Percentiles rank a stretch among this genome's conserved stretches.
phyloP scores from a whole-genome alignment of 169 alveolate species.

The Plasmodium knowlesi region DNA sequence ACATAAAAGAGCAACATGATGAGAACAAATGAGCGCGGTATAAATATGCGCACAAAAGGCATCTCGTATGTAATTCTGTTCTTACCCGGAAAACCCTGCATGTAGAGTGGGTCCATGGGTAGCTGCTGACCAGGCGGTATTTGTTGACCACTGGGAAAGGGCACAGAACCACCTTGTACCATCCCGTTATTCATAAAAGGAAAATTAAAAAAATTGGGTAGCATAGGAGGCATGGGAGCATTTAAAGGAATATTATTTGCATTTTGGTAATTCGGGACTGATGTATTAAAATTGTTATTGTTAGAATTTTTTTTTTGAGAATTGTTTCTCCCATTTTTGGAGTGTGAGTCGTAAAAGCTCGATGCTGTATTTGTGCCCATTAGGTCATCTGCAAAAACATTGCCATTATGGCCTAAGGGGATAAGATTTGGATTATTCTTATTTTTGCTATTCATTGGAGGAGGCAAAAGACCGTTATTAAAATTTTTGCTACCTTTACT shows the following conservation, averaged over 20 bases:
- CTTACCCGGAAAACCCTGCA: slow-evolving; percentile 49
- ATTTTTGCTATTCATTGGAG: slow-evolving; percentile 36
- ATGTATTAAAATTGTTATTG: slow-evolving; percentile 26
- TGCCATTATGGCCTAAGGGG: slow-evolving; percentile 22
- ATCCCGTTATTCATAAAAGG: slow-evolving; percentile 53
- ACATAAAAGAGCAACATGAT: not conserved
- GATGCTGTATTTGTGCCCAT: not conserved
- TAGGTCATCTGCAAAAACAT: slow-evolving; percentile 21
- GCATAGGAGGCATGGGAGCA: slow-evolving; percentile 34
- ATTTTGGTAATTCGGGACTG: slow-evolving; percentile 7
- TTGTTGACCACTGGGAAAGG: slow-evolving; percentile 26
- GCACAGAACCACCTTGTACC: slow-evolving; percentile 2
- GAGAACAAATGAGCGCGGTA: not conserved
- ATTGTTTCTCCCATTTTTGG: slow-evolving; percentile 9
- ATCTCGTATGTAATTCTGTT: not conserved
- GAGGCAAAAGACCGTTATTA: slow-evolving; percentile 16
- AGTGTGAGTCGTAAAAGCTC: slow-evolving; percentile 9
- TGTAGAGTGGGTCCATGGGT: slow-evolving; percentile 35
- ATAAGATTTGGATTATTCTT: slow-evolving; percentile 61
- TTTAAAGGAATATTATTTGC: slow-evolving; percentile 44
- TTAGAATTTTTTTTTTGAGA: not conserved
- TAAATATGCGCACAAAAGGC: not conserved
- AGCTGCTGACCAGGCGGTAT: slow-evolving; percentile 2
- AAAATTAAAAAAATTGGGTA: slow-evolving; percentile 62
- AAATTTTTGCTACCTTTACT: slow-evolving; percentile 3